Evolutionary conservation across 2,329 filamentous ascomycete genomes (phyloP), one percentile per base, ranked within the genome.

Genomic region (Aspergillus pseudonomiae): DNA sequence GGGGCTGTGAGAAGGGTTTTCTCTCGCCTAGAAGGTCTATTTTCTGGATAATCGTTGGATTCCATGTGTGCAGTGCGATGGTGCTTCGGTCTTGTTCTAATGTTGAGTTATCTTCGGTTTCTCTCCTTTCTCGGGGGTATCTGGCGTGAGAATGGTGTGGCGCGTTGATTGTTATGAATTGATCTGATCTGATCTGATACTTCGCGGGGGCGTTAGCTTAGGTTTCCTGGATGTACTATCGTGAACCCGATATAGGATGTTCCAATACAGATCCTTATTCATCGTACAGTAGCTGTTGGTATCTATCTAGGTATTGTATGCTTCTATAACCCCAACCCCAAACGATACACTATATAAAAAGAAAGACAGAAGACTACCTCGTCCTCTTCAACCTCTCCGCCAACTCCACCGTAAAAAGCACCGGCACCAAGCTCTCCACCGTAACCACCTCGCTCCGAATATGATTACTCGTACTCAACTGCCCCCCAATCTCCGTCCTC

Each of bases 401-500:
- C 65, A 92, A 77, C 65, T 92, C 90, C 73, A 94, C 85, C 1
- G 92, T 94, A 75, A 94, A 93, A 39, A 94, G 73, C 3, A 94
- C 88, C 60, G 88, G 85, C 67, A 82, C 85, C 36, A 83, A 85
- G 28, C 89, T 89, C 73, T 85, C 79, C 41, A 94, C 80, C 67
- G 86, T 83, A 26, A 93, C 85, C 62, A 73, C 74, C 4, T 87
- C 83, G 57, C 84, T 82, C 4, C 85, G 86, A 30, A 94, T 86
- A 71, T 93, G 90, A 77, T 95, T 95, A 77, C 91, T 95, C 62
- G 92, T 94, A 75, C 91, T 94, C 63, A 94, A 73, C 68, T 85
- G 84, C 0, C 88, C 89, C 9, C 91, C 91, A 74, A 95, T 91
- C 71, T 86, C 83, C 0, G 91, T 97, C 68, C 85, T 80, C 93